Evolutionary conservation across 805 yeast genomes (phyloP), one percentile per base, ranked within the genome.

Genomic region (Millerago galiae): DNA sequence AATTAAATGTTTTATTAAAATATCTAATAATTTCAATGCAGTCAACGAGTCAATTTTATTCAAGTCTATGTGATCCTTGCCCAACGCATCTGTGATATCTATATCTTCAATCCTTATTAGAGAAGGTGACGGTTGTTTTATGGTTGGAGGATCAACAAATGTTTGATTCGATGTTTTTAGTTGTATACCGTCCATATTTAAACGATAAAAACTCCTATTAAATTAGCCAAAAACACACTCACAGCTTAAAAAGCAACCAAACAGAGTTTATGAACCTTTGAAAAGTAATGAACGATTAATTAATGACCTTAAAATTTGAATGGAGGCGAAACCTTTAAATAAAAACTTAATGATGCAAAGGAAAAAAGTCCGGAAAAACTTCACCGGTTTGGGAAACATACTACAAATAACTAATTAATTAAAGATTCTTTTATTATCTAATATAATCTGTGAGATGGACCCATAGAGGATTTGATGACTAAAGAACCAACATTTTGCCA

Each of bases 401-500:
- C 24, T 21, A 21, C 24, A 21, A 21, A 21, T 21, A 21, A 21
- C 7, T 21, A 21, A 21, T 21, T 21, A 21, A 5, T 21, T 5
- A 21, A 21, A 21, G 24, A 21, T 21, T 21, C 24, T 21, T 21
- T 21, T 21, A 27, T 48, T 59, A 62, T 67, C 76, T 90, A 93
- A 93, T 93, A 93, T 72, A 93, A 83, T 85, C 98, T 90, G 95
- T 82, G 88, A 70, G 98, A 85, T 72, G 98, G 99, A 78, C 99
- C 99, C 99, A 93, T 93, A 74, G 98, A 81, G 54, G 96, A 88
- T 81, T 93, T 93, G 80, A 93, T 83, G 70, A 90, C 97, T 74
- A 93, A 79, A 68, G 99, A 93, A 66, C 99, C 99, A 70, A 93
- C 97, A 77, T 93, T 93, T 83, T 93, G 99, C 99, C 99, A 93